Base-by-base conservation (phyloP, 306 rosid species). In the Fragaria nilgerrensis region DNA sequence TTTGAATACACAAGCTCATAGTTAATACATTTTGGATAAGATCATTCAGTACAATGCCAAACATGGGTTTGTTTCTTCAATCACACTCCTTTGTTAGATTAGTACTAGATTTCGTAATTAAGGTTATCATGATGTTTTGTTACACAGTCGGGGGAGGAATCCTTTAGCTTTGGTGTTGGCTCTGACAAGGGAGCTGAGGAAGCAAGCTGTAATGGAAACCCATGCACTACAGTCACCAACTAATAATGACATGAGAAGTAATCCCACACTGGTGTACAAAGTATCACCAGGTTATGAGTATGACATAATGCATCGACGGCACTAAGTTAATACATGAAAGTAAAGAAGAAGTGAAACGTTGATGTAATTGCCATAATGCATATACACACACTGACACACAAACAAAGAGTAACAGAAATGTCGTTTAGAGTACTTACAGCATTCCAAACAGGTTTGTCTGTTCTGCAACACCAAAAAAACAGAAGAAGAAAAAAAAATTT, bases 381-480 rank as follows among this genome's bases (percentile, higher is more conserved):
- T 2, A 53, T 7, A n/a, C n/a, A 19, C 23, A 64, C 67, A 61
- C 11, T 50, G 5, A 52, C 20, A 32, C 44, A 63, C 67, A 14
- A 29, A 29, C 2, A 34, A 14, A 65, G 7, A 65, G 32, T 27
- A 10, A 25, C 1, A 64, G 17, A 52, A 12, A 72, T 41, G 67
- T 5, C 32, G 79, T 69, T 48, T 61, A 78, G 82, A 76, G 82
- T 78, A 92, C 98, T 95, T 80, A 95, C 98, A 59, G 97, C 89
- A 72, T 92, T 88, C 98, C 98, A 95, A 74, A 86, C 84, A 9
- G 98, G 98, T 37, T 84, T 87, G 79, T 88, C 91, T 5, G 98
- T 89, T 3, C 98, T 95, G 97, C 96, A 85, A 10, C 81, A 84
- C 49, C 75, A 77, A 84, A 6, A 6, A 74, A 43, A 43, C 47